phyloP scores from a whole-genome alignment of 768 basidiomycete species.

The Hysterangium stoloniferum region DNA sequence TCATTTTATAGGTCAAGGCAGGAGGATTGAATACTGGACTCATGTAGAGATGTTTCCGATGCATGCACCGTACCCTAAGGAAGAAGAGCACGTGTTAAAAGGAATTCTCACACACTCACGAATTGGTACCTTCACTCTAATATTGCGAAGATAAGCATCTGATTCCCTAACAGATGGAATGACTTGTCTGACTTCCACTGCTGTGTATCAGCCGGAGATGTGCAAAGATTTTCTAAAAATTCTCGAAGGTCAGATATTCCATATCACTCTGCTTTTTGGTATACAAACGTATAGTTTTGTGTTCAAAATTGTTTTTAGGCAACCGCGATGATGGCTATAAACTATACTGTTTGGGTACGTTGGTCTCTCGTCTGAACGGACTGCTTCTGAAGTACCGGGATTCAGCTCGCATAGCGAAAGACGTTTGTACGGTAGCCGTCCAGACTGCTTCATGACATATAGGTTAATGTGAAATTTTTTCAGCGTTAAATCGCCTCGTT shows the following conservation, averaged over 20 bases:
- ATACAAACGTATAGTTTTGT: too few relatives aligned
- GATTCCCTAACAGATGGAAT: slow-evolving; percentile 52
- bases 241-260: slow-evolving; percentile 29
- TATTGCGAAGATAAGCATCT: too few relatives aligned
- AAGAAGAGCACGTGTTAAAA: slow-evolving; percentile 39
- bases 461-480: slow-evolving; percentile 36
- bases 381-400: neutral
- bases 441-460: too few relatives aligned
- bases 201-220: slow-evolving; percentile 42
- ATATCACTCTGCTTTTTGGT: neutral
- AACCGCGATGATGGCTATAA: neutral
- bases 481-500: slow-evolving; percentile 41
- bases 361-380: neutral
- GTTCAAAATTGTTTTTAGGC: neutral
- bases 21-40: slow-evolving; percentile 58
- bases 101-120: slow-evolving; percentile 46
- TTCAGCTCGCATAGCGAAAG: too few relatives aligned
- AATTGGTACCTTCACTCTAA: slow-evolving; percentile 48
- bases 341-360: neutral
- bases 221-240: slow-evolving; percentile 43
- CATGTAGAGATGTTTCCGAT: slow-evolving; percentile 59
- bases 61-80: slow-evolving; percentile 33
- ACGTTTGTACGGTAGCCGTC: too few relatives aligned
- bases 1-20: too few relatives aligned
- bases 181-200: slow-evolving; percentile 53